phyloP scores from a whole-genome alignment of 2,329 filamentous ascomycete species.

The Diaporthe amygdali region DNA sequence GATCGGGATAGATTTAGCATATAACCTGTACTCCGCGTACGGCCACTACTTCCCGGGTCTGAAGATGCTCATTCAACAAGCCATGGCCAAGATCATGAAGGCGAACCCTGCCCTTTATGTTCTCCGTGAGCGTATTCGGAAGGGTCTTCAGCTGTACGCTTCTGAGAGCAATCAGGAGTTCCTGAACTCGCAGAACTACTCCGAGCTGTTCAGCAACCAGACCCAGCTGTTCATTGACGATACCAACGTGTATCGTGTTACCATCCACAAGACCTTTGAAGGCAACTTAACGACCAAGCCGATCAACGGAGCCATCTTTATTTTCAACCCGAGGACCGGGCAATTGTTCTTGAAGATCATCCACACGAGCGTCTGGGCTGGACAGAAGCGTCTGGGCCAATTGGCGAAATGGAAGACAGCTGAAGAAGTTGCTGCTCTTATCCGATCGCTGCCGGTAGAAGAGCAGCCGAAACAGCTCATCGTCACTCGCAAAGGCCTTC shows the following conservation, averaged over 20 bases:
- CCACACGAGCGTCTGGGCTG: slow-evolving; percentile 98
- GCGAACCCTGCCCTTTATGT: slow-evolving; percentile 97
- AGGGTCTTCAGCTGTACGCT: slow-evolving; percentile 96
- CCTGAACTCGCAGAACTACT: slow-evolving; percentile 99
- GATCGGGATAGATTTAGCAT: slow-evolving; percentile 96
- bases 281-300: slow-evolving; percentile 99
- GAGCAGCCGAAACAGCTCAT: slow-evolving; percentile 99
- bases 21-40: slow-evolving; percentile 98
- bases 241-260: slow-evolving; percentile 98
- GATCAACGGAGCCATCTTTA: slow-evolving; percentile 99
- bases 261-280: slow-evolving; percentile 99
- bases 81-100: slow-evolving; percentile 99
- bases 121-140: slow-evolving; percentile 94
- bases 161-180: slow-evolving; percentile 99
- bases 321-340: slow-evolving; percentile 98
- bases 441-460: slow-evolving; percentile 93
- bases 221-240: slow-evolving; percentile 99
- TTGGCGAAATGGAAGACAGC: slow-evolving; percentile 99
- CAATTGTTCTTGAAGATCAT: slow-evolving; percentile 99
- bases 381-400: slow-evolving; percentile 98
- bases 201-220: slow-evolving; percentile 98
- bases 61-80: slow-evolving; percentile 94
- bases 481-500: slow-evolving; percentile 93
- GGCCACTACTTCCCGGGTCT: slow-evolving; percentile 98
- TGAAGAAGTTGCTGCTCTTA: slow-evolving; percentile 97